phyloP scores from a whole-genome alignment of 2,329 filamentous ascomycete genomes.

The Endoconidiophora laricicola region DNA sequence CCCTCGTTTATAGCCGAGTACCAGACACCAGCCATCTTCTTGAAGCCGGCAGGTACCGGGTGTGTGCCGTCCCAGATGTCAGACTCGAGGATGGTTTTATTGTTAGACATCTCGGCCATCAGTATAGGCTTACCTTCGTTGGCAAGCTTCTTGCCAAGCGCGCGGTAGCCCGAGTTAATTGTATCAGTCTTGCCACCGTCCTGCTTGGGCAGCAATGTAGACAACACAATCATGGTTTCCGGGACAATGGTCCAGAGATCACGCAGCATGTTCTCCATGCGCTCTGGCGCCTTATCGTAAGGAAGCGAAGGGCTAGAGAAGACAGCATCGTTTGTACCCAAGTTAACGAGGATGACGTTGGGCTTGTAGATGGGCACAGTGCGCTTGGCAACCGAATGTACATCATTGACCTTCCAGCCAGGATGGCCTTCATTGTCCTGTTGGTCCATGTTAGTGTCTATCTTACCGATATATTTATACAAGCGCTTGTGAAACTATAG shows the following conservation, averaged over 20 bases:
- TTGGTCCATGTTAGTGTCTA: not conserved
- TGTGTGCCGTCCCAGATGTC: slow-evolving; percentile 26
- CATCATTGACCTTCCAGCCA: slow-evolving; percentile 10
- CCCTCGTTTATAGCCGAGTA: slow-evolving; percentile 18
- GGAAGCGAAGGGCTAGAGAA: not conserved
- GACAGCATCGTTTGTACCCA: slow-evolving; percentile 17
- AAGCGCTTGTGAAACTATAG: too few species aligned
- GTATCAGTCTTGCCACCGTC: slow-evolving; percentile 17
- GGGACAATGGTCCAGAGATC: slow-evolving; percentile 13
- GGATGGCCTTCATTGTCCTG: slow-evolving; percentile 15
- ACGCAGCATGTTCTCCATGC: slow-evolving; percentile 15
- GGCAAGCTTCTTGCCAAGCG: slow-evolving; percentile 15
- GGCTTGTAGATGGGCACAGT: slow-evolving; percentile 11
- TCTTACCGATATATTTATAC: not conserved
- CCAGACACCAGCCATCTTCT: slow-evolving; percentile 27
- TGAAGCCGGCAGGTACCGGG: slow-evolving; percentile 23
- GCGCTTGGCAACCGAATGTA: slow-evolving; percentile 1
- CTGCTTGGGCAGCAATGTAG: slow-evolving; percentile 14
- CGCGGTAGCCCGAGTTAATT: slow-evolving; percentile 22
- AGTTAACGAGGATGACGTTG: slow-evolving; percentile 16
- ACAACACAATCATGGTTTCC: slow-evolving; percentile 14
- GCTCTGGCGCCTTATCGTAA: slow-evolving; percentile 1
- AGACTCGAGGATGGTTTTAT: slow-evolving; percentile 1
- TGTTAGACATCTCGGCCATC: slow-evolving; percentile 12
- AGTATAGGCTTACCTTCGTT: slow-evolving; percentile 13